A percentile compares a stretch with the other conserved stretches of the same genome.
phyloP scores from a whole-genome alignment of 495 filamentous ascomycete genomes.

The Monascus purpureus region DNA sequence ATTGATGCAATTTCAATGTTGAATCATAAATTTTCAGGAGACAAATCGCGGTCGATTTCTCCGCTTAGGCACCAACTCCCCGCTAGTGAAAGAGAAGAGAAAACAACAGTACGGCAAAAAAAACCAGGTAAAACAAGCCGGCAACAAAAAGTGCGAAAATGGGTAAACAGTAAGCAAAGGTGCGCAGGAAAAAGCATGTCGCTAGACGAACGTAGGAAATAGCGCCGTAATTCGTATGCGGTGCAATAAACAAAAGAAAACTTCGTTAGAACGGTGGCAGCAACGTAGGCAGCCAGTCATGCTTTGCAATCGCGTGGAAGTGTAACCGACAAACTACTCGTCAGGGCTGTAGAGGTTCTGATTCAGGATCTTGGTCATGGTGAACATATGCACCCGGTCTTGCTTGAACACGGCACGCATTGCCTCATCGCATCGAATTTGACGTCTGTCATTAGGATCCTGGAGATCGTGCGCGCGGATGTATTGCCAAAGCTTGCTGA shows the following conservation, averaged over 20 bases:
- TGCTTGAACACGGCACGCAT: slow-evolving; percentile 84
- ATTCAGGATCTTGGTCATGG: slow-evolving; percentile 77
- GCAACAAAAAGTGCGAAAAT: slow-evolving; percentile 18
- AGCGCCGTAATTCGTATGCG: slow-evolving; percentile 1
- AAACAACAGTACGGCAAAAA: too few species aligned
- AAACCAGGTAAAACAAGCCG: slow-evolving; percentile 32
- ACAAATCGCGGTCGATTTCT: not conserved
- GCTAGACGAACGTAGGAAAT: not conserved
- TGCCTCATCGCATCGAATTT: slow-evolving; percentile 82
- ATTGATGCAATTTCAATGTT: not conserved
- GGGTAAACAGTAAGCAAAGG: slow-evolving; percentile 7
- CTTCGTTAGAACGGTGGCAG: slow-evolving; percentile 1
- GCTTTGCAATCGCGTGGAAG: too few species aligned
- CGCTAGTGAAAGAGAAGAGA: slow-evolving; percentile 2
- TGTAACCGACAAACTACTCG: too few species aligned
- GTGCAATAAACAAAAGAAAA: not conserved
- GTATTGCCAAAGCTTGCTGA: slow-evolving; percentile 91
- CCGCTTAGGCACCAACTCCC: not conserved
- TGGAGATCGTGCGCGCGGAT: slow-evolving; percentile 80
- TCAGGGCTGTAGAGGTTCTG: slow-evolving; percentile 52
- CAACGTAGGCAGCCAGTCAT: too few species aligned
- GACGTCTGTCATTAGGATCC: slow-evolving; percentile 78
- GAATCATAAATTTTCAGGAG: not conserved
- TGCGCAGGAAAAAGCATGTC: slow-evolving; percentile 6
- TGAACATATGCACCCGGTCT: slow-evolving; percentile 92